Base-by-base conservation (phyloP, 2,329 filamentous ascomycete species). In the Coniochaeta hoffmannii region DNA sequence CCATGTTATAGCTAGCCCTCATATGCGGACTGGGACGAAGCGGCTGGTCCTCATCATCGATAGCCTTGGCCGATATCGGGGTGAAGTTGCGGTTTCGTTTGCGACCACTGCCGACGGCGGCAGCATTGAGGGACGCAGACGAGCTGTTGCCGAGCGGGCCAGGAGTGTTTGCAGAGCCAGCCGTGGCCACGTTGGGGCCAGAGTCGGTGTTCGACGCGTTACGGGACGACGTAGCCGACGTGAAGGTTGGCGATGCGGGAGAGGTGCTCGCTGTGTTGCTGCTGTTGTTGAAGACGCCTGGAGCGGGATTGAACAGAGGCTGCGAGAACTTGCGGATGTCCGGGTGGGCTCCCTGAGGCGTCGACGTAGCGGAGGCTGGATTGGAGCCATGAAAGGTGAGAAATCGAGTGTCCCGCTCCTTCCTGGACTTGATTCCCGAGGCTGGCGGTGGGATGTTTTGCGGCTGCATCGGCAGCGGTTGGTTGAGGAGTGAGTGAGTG, bases 71-170 rank as follows among this genome's bases (percentile, higher is more conserved):
- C 34, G 76, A 74, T 2, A 69, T 69, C 8, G 76, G 74, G 0
- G 77, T 79, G 51, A 77, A 76, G 53, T 73, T 69, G 12, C 76
- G 72, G 55, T 67, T 65, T 32, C 79, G 72, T 61, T 80, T 82
- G 36, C 62, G 60, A n/a, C 70, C 56, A 22, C 55, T 60, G 38
- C 56, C 57, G 46, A 57, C 30, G 55, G 55, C 17, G 26, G 9
- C 41, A 12, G 41, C 41, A 6, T 32, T 61, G 30, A 54, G 38
- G 14, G 55, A 50, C 3, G 54, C 51, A 30, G 58, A 62, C 8
- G 30, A 35, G 22, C 50, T 32, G 22, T 15, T 53, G 1, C 60
- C 52, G 7, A 66, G 61, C 14, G 57, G 52, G 30, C 53, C 59
- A 2, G 59, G 55, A 10, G 65, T 59, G 2, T 57, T 55, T 36